These are phyloP conservation scores for Suhomyces sp. DNA, from an alignment of 805 yeast genomes.

Conservation along the genomic window DNA sequence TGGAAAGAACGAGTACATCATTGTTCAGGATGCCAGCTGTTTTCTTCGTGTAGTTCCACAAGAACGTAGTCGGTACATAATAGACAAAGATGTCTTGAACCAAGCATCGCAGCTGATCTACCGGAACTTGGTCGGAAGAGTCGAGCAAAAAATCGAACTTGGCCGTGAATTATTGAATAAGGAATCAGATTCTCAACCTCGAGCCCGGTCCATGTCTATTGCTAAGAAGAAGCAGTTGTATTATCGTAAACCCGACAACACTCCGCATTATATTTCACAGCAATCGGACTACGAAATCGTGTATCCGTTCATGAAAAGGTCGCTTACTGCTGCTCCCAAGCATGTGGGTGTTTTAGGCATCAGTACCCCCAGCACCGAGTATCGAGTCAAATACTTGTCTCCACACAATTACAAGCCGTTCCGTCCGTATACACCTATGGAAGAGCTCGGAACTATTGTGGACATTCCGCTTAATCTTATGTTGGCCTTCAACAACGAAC, in stretches of 20 bases:
- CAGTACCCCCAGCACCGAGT: conserved; percentile 14
- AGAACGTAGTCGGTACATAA: conserved; percentile 3
- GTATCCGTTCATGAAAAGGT: conserved; percentile 20
- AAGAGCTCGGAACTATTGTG: background rate
- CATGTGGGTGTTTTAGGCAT: conserved; percentile 20
- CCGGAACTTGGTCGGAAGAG: conserved; percentile 14
- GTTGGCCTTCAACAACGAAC: conserved; percentile 13
- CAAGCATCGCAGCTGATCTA: conserved; percentile 14
- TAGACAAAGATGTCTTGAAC: conserved; percentile 3
- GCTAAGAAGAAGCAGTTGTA: conserved; percentile 17
- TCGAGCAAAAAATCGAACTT: conserved; percentile 14
- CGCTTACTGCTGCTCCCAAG: conserved; percentile 18
- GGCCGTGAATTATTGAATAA: conserved; percentile 11
- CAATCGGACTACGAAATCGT: conserved; percentile 12
- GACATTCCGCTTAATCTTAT: conserved; percentile 1
- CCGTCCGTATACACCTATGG: background rate
- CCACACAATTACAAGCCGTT: background rate
- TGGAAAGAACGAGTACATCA: conserved; percentile 20
- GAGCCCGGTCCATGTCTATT: conserved; percentile 5
- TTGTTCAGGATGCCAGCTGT: conserved; percentile 21
- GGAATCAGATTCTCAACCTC: background rate
- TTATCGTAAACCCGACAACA: background rate
- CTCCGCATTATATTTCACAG: background rate
- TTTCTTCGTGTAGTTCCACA: conserved; percentile 22
- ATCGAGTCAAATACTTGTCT: conserved; percentile 1